Base-by-base conservation (phyloP, 202 grass and related monocot genomes). In the Carex sylvatica region DNA sequence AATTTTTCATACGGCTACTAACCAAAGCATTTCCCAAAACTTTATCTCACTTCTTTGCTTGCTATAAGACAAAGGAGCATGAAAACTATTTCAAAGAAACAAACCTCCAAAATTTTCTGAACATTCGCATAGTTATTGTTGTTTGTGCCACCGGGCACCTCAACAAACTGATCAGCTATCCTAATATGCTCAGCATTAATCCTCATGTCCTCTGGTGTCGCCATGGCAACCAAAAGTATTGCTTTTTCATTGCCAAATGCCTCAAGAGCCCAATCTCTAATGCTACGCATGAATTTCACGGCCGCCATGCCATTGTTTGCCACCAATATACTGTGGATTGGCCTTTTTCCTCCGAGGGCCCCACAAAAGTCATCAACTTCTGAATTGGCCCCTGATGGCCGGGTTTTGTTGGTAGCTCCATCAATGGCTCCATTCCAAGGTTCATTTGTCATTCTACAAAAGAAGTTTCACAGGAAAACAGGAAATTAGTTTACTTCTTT, bases 291-390 rank as follows among this genome's bases (percentile, higher is more conserved):
- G 84, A 98, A 98, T 78, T 98, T 98, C 67, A 98, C 96, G 0
- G 96, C 92, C 0, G 96, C 96, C 96, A 98, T 98, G 36, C 96
- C 96, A 89, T 98, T 98, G 85, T 98, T 98, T 35, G 96, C 96
- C 59, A 98, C 86, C 6, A 98, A 86, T 83, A 98, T 90, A 9
- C 96, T 98, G 86, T 95, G 92, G 60, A 98, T 92, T 3, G 89
- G 91, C 3, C 88, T 86, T 47, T 87, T 89, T 6, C 96, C 93
- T 65, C 93, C 93, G 5, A 99, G 92, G 4, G 86, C 89, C 69
- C 83, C 84, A 28, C 93, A 99, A 85, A 99, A 99, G 11, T 95
- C 92, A 46, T 93, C 84, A 7, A 99, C 88, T 83, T 92, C 69
- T 0, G 89, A 93, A 66, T 36, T 66, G 60, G 80, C 64, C 20